phyloP scores from a whole-genome alignment of 306 rosid genomes.

The Medicago truncatula region DNA sequence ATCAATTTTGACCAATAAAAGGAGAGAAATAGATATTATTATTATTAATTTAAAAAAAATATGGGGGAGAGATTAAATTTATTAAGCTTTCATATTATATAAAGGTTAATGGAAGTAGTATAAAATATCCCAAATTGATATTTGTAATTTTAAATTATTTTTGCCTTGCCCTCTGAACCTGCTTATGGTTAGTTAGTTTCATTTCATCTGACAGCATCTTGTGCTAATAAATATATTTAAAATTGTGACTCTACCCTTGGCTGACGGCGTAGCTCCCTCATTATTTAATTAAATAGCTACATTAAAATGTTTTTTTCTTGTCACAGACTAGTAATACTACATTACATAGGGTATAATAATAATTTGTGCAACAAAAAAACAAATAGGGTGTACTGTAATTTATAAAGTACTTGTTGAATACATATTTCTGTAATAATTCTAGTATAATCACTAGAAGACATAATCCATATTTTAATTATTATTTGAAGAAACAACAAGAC shows the following conservation, averaged over 20 bases:
- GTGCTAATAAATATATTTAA: background rate
- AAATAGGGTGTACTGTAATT: too few species aligned
- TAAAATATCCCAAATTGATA: slow-evolving; percentile 11
- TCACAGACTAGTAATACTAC: slow-evolving; percentile 30
- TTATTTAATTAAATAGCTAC: slow-evolving; percentile 5
- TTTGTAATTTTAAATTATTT: background rate
- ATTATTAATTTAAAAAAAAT: too few species aligned
- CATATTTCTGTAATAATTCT: too few species aligned
- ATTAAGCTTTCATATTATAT: background rate
- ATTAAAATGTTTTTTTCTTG: slow-evolving; percentile 15
- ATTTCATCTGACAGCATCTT: slow-evolving; percentile 41
- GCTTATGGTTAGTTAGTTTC: slow-evolving; percentile 22
- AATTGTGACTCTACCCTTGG: slow-evolving; percentile 21
- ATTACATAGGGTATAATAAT: too few species aligned
- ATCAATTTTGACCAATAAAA: background rate
- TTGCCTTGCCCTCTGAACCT: background rate
- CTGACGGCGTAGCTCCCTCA: slow-evolving; percentile 27
- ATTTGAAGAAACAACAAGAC: background rate
- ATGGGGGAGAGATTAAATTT: too few species aligned
- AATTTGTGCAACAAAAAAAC: too few species aligned
- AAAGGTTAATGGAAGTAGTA: background rate
- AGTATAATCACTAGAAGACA: background rate
- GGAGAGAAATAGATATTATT: background rate
- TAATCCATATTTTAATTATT: background rate
- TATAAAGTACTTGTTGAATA: too few species aligned